These are phyloP conservation scores for Lepidium africanum DNA, from an alignment of 345 rosid species.

Conservation along the genomic window DNA sequence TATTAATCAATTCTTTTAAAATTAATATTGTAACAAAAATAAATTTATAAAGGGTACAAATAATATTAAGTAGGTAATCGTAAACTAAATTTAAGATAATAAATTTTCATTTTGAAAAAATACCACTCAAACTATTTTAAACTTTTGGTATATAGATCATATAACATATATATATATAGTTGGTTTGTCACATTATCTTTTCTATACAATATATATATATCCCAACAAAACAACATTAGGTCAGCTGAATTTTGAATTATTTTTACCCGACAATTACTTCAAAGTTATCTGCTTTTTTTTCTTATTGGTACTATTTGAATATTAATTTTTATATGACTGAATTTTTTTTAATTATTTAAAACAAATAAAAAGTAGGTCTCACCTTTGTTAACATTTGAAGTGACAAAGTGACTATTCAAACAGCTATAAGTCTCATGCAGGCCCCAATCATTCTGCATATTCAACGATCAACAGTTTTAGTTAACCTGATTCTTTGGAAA, in stretches of 20 bases:
- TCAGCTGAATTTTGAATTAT: neutral
- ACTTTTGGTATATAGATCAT: neutral
- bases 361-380: slow-evolving; percentile 1
- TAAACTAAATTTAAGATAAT: neutral
- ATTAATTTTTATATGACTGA: neutral
- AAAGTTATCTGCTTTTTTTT: neutral
- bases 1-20: neutral
- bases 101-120: neutral
- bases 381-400: slow-evolving; percentile 34
- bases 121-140: neutral
- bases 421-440: slow-evolving; percentile 50
- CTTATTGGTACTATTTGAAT: neutral
- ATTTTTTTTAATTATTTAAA: neutral
- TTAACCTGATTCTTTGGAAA: neutral
- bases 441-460: slow-evolving; percentile 51
- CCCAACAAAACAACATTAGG: neutral
- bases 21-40: neutral
- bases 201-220: too few relatives aligned
- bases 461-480: neutral
- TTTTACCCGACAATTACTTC: neutral
- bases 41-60: neutral
- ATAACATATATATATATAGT: too few relatives aligned
- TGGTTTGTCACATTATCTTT: too few relatives aligned
- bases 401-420: slow-evolving; percentile 28
- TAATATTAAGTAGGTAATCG: neutral